Percentiles rank a stretch among this genome's conserved stretches.
These are phyloP conservation scores for Nothopassalora personata DNA, from an alignment of 2,329 filamentous ascomycete genomes.

Conservation along the genomic window DNA sequence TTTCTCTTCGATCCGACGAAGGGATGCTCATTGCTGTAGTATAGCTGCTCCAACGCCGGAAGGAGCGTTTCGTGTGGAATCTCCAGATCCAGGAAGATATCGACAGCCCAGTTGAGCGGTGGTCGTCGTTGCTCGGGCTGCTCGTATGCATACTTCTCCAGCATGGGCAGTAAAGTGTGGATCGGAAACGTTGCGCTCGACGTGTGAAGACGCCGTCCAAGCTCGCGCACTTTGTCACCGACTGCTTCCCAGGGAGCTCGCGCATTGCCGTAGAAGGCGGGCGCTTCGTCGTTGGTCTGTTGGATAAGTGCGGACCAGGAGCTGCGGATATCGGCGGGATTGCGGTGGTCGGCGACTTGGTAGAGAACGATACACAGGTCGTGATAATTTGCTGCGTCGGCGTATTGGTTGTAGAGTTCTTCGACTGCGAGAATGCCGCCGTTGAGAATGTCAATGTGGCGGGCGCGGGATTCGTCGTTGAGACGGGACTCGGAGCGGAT, in stretches of 20 bases:
- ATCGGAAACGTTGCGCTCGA: conserved; percentile 32
- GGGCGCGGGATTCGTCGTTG: conserved; percentile 54
- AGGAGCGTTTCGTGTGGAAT: conserved; percentile 59
- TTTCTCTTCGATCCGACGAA: conserved; percentile 54
- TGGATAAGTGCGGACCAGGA: conserved; percentile 83
- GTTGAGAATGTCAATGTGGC: conserved; percentile 54
- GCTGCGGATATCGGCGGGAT: conserved; percentile 71
- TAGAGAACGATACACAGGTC: conserved; percentile 92
- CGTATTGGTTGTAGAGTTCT: conserved; percentile 89
- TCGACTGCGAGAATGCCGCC: conserved; percentile 72
- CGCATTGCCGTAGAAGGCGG: conserved; percentile 25
- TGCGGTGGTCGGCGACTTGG: conserved; percentile 85
- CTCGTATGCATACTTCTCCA: conserved; percentile 51
- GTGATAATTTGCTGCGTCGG: conserved; percentile 86
- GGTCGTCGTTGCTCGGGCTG: conserved; percentile 47
- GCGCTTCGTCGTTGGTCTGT: conserved; percentile 52
- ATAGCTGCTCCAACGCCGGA: conserved; percentile 59
- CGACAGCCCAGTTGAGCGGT: conserved; percentile 56
- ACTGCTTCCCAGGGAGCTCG: conserved; percentile 64
- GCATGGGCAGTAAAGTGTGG: conserved; percentile 48
- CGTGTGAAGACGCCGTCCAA: conserved; percentile 48
- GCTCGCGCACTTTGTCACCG: conserved; percentile 52
- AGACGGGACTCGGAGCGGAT: conserved; percentile 69
- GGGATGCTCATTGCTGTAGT: conserved; percentile 61
- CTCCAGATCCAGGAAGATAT: conserved; percentile 59